Base-by-base conservation (phyloP, 106 monocot species). In the Agapanthus africanus region DNA sequence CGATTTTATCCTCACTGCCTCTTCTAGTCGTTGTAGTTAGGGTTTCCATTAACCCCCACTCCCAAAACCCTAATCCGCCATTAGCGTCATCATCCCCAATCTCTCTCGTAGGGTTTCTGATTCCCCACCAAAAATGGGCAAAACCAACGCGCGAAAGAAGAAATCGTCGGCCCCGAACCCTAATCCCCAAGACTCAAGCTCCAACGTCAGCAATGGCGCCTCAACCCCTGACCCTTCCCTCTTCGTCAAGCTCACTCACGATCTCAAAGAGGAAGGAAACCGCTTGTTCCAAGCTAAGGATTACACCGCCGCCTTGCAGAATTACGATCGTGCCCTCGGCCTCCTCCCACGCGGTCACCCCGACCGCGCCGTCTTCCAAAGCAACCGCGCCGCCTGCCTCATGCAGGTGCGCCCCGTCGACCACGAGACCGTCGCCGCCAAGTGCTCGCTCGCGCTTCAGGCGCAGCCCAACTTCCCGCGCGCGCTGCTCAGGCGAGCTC, bases 221-320 rank as follows among this genome's bases (percentile, higher is more conserved):
- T 39, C 63, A 23, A 50, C 27, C 21, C 37, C 32, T 69, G 82
- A 80, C 41, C 19, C 78, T 0, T 68, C 77, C 4, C 41, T 77
- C 16, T 79, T 80, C 65, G 69, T 87, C 33, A 78, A 72, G 56
- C 88, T 86, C n/a, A 89, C 97, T 14, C 84, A 87, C 70, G 97
- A 84, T 66, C 84, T 99, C 46, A 99, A 99, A 68, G 97, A 99
- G 47, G 92, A 92, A 36, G 97, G 97, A 11, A 97, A 97, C 81
- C 82, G 82, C 1, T 84, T 66, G 0, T 99, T 99, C 87, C 86
- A 87, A 52, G 40, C 80, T 19, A 79, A 70, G 64, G 97, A 99
- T 70, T 99, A 82, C 66, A 32, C 65, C 3, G 77, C 70, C 4
- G 97, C 97, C 42, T 73, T 99, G 36, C 77, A 75, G 30, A 87